Percentiles rank a stretch among this genome's conserved stretches.
Conservation (phyloP, 208 protist genomes). For the Acanthamoeba culbertsoni region DNA sequence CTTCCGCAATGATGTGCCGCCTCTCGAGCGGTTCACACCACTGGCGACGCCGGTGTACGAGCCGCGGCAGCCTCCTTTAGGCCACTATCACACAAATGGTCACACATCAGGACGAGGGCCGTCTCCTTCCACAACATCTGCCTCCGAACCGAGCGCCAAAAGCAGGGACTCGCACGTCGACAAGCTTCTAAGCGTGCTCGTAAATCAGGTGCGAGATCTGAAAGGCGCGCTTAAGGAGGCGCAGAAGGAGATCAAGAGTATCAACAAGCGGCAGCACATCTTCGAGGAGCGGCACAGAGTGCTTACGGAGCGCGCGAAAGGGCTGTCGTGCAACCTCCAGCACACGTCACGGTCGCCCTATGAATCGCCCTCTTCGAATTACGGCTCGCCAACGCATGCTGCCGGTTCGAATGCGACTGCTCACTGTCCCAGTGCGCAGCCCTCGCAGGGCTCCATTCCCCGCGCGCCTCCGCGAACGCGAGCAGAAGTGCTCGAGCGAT, state of each 20-base stretch:
- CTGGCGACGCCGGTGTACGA: too few species aligned
- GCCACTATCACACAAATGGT: too few species aligned
- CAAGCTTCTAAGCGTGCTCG: background rate
- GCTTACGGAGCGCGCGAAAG: background rate
- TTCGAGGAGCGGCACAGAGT: background rate
- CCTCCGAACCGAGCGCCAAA: too few species aligned
- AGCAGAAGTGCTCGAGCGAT: background rate
- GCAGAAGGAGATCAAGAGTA: background rate
- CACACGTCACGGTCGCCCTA: background rate
- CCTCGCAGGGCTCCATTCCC: background rate
- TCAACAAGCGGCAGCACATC: conserved; percentile 1
- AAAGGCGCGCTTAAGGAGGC: background rate
- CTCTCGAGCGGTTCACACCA: too few species aligned
- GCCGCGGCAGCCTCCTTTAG: too few species aligned
- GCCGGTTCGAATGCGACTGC: background rate
- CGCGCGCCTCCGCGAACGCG: background rate
- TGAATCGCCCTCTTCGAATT: background rate
- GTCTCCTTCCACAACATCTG: too few species aligned
- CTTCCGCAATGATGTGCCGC: too few species aligned
- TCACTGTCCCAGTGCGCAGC: background rate
- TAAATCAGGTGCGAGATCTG: background rate
- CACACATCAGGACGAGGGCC: too few species aligned
- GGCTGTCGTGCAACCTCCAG: background rate
- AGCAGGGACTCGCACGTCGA: background rate
- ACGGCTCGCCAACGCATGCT: background rate